phyloP scores from a whole-genome alignment of 495 filamentous ascomycete genomes.

The Lichina pygmaea region DNA sequence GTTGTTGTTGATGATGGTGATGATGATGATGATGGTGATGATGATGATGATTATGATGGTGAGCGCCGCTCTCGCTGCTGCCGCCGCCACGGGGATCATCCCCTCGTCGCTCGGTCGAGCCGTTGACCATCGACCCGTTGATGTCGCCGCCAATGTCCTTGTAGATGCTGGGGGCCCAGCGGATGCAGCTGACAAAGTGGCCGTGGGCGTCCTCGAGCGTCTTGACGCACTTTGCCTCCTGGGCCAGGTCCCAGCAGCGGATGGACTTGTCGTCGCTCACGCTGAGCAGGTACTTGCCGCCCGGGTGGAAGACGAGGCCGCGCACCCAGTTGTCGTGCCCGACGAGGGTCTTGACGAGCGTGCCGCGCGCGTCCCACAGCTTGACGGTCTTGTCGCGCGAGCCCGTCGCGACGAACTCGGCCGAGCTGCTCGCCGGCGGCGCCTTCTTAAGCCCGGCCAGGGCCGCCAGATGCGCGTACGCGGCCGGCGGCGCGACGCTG shows the following conservation, averaged over 20 bases:
- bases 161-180: slow-evolving; percentile 68
- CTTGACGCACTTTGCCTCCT: slow-evolving; percentile 79
- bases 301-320: slow-evolving; percentile 69
- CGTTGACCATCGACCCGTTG: slow-evolving; percentile 23
- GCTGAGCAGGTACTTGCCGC: slow-evolving; percentile 73
- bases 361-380: slow-evolving; percentile 71
- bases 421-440: slow-evolving; percentile 40
- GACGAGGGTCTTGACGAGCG: slow-evolving; percentile 58
- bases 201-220: slow-evolving; percentile 51
- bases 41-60: slow-evolving; percentile 6
- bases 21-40: not conserved
- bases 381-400: slow-evolving; percentile 77
- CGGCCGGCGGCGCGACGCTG: slow-evolving; percentile 54
- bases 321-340: slow-evolving; percentile 97
- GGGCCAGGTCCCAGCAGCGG: slow-evolving; percentile 79
- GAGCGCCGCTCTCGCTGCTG: not conserved
- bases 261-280: slow-evolving; percentile 79
- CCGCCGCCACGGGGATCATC: slow-evolving; percentile 9
- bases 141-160: slow-evolving; percentile 24
- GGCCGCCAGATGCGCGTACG: slow-evolving; percentile 49
- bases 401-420: slow-evolving; percentile 81
- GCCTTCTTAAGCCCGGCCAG: slow-evolving; percentile 70
- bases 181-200: slow-evolving; percentile 66
- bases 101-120: slow-evolving; percentile 22
- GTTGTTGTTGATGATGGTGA: no score